phyloP scores from a whole-genome alignment of 345 rosid species.

The Pistacia atlantica region DNA sequence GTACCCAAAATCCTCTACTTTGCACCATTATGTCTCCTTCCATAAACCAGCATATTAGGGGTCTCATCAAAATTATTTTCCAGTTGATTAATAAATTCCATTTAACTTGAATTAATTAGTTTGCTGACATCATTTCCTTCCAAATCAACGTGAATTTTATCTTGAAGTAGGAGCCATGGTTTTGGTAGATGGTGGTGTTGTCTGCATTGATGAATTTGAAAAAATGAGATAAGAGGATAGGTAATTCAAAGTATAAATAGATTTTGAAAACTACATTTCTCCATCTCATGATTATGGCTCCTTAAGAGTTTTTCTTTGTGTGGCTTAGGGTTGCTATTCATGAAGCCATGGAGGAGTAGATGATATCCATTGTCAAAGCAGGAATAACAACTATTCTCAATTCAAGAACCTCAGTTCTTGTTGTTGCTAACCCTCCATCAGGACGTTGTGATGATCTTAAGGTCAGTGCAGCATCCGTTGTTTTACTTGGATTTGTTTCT shows the following conservation, averaged over 20 bases:
- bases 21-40: too few species aligned
- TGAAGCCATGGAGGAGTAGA: slow-evolving; percentile 99
- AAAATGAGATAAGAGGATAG: slow-evolving; percentile 99
- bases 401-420: slow-evolving; percentile 96
- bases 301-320: slow-evolving; percentile 10
- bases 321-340: slow-evolving; percentile 88
- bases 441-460: slow-evolving; percentile 97
- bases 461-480: slow-evolving; percentile 37
- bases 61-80: not conserved
- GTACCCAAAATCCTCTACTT: too few species aligned
- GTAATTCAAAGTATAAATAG: slow-evolving; percentile 35
- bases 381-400: slow-evolving; percentile 97
- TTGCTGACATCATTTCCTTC: slow-evolving; percentile 24
- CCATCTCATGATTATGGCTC: slow-evolving; percentile 1
- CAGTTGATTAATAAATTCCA: not conserved
- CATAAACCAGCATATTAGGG: too few species aligned
- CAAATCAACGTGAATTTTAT: slow-evolving; percentile 86
- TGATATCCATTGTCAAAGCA: slow-evolving; percentile 96
- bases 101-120: not conserved
- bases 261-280: not conserved
- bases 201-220: slow-evolving; percentile 96
- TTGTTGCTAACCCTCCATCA: slow-evolving; percentile 98
- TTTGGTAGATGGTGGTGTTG: slow-evolving; percentile 98
- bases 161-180: slow-evolving; percentile 99
- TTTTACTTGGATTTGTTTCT: slow-evolving; percentile 6